Base-by-base conservation (phyloP, 257 asterid genomes). In the Echites panduratus region DNA sequence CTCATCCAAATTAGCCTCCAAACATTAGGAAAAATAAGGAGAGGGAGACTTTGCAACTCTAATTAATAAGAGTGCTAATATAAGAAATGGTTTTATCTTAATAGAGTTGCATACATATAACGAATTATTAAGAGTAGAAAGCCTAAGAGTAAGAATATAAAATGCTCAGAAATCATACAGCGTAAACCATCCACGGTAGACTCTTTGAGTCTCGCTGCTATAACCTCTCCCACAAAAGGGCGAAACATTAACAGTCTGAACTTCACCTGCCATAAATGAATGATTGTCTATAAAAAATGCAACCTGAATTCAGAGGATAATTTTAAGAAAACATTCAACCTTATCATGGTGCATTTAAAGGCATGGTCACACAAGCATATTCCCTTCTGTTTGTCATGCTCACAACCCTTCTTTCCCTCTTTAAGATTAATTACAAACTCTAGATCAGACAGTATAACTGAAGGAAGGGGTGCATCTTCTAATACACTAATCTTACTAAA, bases 211-310 rank as follows among this genome's bases (percentile, higher is more conserved):
- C 79, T 88, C 52, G 90, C 97, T 9, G 85, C 78, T 77, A 94
- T 88, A 73, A 94, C 85, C 80, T 94, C 96, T 74, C 99, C 99
- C 64, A 78, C 89, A 79, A 79, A 94, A 41, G 97, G 97, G 70
- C 97, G 90, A 83, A 94, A 94, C 85, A 91, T 83, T 48, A 91
- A 84, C 82, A 93, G 59, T 74, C 95, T 89, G 83, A 93, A 93
- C 76, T 63, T 84, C 77, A 89, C 96, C 98, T 91, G 89, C 75
- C 81, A 70, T 71, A 81, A 38, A 81, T 65, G 17, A 49, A 75
- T 29, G 65, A 52, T 12, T 19, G 17, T 35, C 38, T 44, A 41
- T 19, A 16, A 17, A 0, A 4, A 50, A 17, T 17, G 57, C 9
- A 17, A 50, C 17, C 47, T 38, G 49, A 32, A 41, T 40, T 40